Evolutionary conservation across 768 basidiomycete genomes (phyloP), one percentile per base, ranked within the genome.

Genomic region (Leucocoprinus leucothites): DNA sequence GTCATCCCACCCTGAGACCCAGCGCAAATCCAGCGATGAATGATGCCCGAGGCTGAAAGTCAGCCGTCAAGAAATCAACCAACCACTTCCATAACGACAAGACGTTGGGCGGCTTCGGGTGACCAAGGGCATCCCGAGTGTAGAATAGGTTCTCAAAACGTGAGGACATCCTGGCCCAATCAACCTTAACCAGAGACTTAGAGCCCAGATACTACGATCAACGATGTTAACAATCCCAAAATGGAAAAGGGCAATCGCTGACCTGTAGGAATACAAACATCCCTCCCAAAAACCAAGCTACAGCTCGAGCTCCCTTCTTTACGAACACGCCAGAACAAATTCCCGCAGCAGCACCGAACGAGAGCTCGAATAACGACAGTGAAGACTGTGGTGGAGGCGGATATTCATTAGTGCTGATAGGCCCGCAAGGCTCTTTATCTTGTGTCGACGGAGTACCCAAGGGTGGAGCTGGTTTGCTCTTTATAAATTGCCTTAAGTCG

Each of bases 201-300:
- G 90, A 91, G 6, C 82, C 79, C 55, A 96, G 75, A 68, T 95
- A 98, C 94, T 98, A 60, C 6, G 25, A 25, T 34, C n/a, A 4
- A 34, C 40, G 22, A 5, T 13, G 48, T 36, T 19, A 11, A 31
- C 28, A 16, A 24, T 31, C 9, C 22, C 44, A 4, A 22, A 51
- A 22, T 3, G 4, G 24, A 11, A 14, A 7, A 31, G 41, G 9
- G 24, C 25, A 3, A 65, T 31, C 11, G 31, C 82, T 45, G 55
- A 93, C 94, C 82, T 96, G 94, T 8, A 98, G 80, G 43, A 98
- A 70, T 19, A 98, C 87, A 60, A 97, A 98, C 1, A 91, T 74
- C 2, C 93, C 94, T 2, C 96, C 96, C n/a, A 97, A 71, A 41
- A 89, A 66, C 71, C 93, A 94, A 0, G 94, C 96, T 9, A 87